Evolutionary conservation across 192 early-diverging fungal genomes (phyloP), one percentile per base, ranked within the genome.

Genomic region (Cetraspora pellucida): DNA sequence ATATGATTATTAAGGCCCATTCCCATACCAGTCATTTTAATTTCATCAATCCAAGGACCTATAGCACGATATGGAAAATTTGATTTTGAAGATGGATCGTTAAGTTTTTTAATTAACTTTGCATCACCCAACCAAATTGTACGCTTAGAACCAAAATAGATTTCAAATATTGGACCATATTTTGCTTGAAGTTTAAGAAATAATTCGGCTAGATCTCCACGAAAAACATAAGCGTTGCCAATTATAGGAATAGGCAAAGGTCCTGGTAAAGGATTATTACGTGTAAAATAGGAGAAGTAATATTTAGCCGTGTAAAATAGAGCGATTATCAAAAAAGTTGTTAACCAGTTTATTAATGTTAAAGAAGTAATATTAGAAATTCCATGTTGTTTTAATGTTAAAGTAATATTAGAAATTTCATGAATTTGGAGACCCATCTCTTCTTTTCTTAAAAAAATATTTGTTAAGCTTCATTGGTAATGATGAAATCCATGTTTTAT

Each of bases 251-350:
- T 21, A 23, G 66, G 66, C 4, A 44, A 44, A 37, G 66, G 66
- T 13, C 66, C 66, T 44, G 66, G 37, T 17, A 68, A 30, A 44
- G 66, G 66, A 47, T 68, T 68, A 5, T 43, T 30, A 23, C 66
- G 66, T 0, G 66, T 68, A n/a, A 28, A 68, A 68, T 68, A 68
- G 0, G 11, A 14, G 7, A 46, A 5, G 10, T 68, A 68, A 30
- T 28, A 68, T n/a, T 47, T 3, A n/a, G 16, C 8, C 2, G 16
- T 46, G 31, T 68, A 68, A 23, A 16, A 6, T 37, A 68, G 16
- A 43, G 31, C 4, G 14, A 25, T 16, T 9, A 54, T 54, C 7
- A 37, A 1, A 37, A 37, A 37, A 7, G 1, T 37, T 37, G 37
- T 37, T 37, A 37, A 37, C 0, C 37, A 37, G 7, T 37, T 7